Evolutionary conservation across 2,329 filamentous ascomycete genomes (phyloP).

Genomic region (Aspergillus sclerotialis): DNA sequence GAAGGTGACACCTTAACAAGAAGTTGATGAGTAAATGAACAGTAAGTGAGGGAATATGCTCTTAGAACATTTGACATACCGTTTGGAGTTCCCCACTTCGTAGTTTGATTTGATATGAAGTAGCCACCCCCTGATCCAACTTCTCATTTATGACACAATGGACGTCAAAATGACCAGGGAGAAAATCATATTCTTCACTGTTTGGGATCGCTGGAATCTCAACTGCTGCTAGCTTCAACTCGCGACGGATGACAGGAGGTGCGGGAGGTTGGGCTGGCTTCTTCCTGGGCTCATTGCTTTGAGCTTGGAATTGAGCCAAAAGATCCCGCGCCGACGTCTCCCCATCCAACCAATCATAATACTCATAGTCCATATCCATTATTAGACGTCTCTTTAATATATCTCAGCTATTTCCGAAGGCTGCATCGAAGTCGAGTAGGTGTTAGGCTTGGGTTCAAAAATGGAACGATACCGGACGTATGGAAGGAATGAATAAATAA

Average conservation of each 20-base stretch:
- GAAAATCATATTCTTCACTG: constrained; percentile 28
- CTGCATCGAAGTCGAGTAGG: neutral
- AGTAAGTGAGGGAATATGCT: neutral
- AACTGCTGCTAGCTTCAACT: constrained; percentile 14
- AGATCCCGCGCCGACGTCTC: neutral
- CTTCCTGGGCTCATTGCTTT: neutral
- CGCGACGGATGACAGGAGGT: neutral
- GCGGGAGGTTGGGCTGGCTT: neutral
- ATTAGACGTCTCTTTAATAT: neutral
- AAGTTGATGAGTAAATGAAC: constrained; percentile 5
- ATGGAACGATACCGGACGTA: too few relatives aligned
- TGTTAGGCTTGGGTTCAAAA: too few relatives aligned
- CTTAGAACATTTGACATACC: constrained; percentile 19
- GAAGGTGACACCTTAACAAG: constrained; percentile 19
- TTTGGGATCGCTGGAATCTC: constrained; percentile 24
- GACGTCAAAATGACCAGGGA: constrained; percentile 33
- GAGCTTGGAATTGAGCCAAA: neutral
- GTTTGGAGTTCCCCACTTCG: constrained; percentile 28
- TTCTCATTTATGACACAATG: constrained; percentile 23
- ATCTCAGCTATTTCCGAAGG: neutral
- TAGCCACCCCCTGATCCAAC: constrained; percentile 11
- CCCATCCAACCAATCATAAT: neutral
- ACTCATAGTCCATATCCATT: neutral
- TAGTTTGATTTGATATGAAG: constrained; percentile 26
- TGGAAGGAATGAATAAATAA: too few relatives aligned